phyloP scores from a whole-genome alignment of 257 asterid genomes.

The Cordia subcordata region DNA sequence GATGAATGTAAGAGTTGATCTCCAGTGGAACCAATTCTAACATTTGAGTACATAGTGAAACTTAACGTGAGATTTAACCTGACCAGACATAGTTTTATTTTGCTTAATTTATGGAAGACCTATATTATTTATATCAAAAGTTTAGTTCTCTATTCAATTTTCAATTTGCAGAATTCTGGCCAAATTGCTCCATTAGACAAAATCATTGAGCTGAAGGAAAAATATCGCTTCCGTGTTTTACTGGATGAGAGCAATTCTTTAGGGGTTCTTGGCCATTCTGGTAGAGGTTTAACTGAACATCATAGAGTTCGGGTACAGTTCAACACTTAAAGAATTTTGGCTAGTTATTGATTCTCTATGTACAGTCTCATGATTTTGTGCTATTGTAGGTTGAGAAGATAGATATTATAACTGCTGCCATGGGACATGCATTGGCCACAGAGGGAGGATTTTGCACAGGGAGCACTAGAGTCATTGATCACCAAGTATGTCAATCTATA shows the following conservation, averaged over 20 bases:
- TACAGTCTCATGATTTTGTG: conserved; percentile 11
- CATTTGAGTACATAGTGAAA: no score
- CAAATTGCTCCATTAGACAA: conserved; percentile 88
- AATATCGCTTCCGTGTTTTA: conserved; percentile 76
- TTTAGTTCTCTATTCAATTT: conserved; percentile 1
- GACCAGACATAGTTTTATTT: no score
- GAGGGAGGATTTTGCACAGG: conserved; percentile 99
- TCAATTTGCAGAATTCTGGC: conserved; percentile 74
- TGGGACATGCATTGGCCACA: conserved; percentile 95
- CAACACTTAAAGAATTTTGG: conserved; percentile 13
- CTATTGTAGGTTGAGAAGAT: conserved; percentile 71
- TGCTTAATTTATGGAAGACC: not conserved
- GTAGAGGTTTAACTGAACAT: conserved; percentile 88
- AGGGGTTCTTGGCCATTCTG: conserved; percentile 90
- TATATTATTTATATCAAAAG: not conserved
- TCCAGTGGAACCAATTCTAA: no score
- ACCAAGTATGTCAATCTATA: conserved; percentile 54
- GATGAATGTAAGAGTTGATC: no score
- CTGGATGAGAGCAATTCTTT: conserved; percentile 89
- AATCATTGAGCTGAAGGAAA: conserved; percentile 76
- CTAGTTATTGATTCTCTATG: conserved; percentile 16
- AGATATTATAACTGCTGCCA: conserved; percentile 84
- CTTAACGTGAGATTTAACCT: no score
- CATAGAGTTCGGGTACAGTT: conserved; percentile 64
- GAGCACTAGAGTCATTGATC: conserved; percentile 84